Percentiles rank a stretch among this genome's conserved stretches.
Conservation (phyloP, 495 filamentous ascomycete genomes). For the Elasticomyces elasticus region DNA sequence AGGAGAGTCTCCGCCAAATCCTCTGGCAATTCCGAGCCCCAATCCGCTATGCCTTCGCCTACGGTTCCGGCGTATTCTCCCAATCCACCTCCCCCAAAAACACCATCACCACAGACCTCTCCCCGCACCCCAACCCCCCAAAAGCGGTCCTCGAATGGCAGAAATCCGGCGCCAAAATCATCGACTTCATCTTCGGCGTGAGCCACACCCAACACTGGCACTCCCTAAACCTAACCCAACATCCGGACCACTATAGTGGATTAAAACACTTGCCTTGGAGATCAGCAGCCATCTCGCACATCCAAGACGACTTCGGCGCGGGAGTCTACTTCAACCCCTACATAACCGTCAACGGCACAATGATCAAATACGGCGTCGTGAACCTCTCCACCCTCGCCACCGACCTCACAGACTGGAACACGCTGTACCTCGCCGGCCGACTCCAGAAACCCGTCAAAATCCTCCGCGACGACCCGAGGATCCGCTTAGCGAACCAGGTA, state of each 20-base stretch:
- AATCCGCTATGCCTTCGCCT: constrained; percentile 91
- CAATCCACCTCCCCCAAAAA: constrained; percentile 43
- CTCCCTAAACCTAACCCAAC: constrained; percentile 74
- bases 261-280: constrained; percentile 62
- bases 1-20: constrained; percentile 76
- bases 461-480: constrained; percentile 79
- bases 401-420: constrained; percentile 83
- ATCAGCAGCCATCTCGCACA: constrained; percentile 66
- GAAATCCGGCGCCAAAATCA: constrained; percentile 83
- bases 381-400: constrained; percentile 77
- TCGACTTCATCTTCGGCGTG: constrained; percentile 96
- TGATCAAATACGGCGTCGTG: constrained; percentile 97
- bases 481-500: constrained; percentile 87
- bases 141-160: constrained; percentile 69
- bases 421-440: constrained; percentile 84
- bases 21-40: constrained; percentile 89
- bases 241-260: constrained; percentile 85
- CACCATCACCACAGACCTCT: constrained; percentile 38
- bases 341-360: constrained; percentile 84
- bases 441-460: constrained; percentile 98
- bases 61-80: constrained; percentile 91
- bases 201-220: constrained; percentile 96
- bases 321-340: constrained; percentile 97
- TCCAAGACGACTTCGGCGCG: constrained; percentile 82
- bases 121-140: constrained; percentile 66